These are phyloP conservation scores for Tolypocladium cylindrosporum DNA, from an alignment of 2,329 filamentous ascomycete genomes.

Conservation along the genomic window DNA sequence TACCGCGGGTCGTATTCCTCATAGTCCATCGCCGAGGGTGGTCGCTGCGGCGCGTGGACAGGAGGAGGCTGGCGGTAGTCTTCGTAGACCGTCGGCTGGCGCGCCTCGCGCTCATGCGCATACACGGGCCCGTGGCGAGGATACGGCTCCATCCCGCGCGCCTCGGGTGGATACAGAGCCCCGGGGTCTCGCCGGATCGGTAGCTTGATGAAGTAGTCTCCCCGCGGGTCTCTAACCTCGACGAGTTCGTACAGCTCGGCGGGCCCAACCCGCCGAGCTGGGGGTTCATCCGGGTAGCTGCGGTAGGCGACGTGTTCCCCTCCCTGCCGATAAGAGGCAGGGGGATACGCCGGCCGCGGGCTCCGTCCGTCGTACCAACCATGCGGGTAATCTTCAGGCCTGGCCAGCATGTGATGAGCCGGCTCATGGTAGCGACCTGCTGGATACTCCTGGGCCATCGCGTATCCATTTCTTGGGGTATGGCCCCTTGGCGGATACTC, in stretches of 20 bases:
- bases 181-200: constrained; percentile 22
- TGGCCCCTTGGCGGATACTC: background rate
- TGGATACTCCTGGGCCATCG: background rate
- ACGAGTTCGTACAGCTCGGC: constrained; percentile 33
- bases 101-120: background rate
- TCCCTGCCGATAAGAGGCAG: background rate
- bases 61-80: background rate
- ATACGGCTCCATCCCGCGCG: constrained; percentile 6
- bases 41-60: background rate
- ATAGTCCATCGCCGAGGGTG: constrained; percentile 6
- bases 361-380: background rate
- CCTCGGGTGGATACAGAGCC: constrained; percentile 15
- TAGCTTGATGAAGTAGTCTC: constrained; percentile 35
- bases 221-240: constrained; percentile 31
- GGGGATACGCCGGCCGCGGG: background rate
- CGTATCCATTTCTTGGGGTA: background rate
- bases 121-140: constrained; percentile 4
- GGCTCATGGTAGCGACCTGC: background rate
- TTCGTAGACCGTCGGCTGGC: background rate
- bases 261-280: constrained; percentile 1
- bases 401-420: background rate
- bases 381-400: background rate
- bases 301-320: constrained; percentile 4
- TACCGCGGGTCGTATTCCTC: constrained; percentile 36
- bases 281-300: constrained; percentile 3